Percentiles rank a stretch among this genome's conserved stretches.
phyloP scores from a whole-genome alignment of 345 rosid species.

The Hibiscus syriacus region DNA sequence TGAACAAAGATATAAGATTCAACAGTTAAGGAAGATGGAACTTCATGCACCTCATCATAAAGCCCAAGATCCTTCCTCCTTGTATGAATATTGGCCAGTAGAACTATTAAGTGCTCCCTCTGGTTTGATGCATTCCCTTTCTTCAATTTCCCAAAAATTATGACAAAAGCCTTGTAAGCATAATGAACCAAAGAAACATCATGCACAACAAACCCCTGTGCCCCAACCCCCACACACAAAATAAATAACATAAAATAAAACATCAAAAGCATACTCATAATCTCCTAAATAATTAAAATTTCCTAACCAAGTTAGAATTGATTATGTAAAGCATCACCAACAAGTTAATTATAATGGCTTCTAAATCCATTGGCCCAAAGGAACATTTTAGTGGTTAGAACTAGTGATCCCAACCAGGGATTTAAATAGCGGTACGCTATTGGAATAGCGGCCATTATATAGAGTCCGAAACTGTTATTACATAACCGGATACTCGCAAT shows the following conservation, averaged over 20 bases:
- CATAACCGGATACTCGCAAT: too few relatives aligned
- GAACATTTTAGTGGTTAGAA: background rate
- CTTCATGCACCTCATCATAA: conserved; percentile 38
- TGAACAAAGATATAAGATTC: background rate
- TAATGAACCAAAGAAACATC: background rate
- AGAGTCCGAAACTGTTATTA: too few relatives aligned
- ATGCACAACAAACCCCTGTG: background rate
- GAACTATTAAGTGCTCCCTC: conserved; percentile 89
- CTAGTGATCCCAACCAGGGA: background rate
- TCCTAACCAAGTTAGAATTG: background rate
- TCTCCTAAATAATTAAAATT: background rate
- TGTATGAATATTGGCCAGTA: conserved; percentile 76
- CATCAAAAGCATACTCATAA: background rate
- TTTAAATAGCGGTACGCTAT: too few relatives aligned
- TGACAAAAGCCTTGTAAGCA: background rate
- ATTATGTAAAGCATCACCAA: background rate
- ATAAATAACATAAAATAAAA: too few relatives aligned
- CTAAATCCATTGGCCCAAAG: background rate
- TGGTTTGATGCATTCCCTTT: conserved; percentile 94
- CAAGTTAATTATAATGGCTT: background rate
- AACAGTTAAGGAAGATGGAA: background rate
- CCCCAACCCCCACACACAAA: background rate
- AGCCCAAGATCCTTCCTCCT: conserved; percentile 32
- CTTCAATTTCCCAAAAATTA: conserved; percentile 36
- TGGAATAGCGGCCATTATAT: too few relatives aligned